Percentiles rank a stretch among this genome's conserved stretches.
These are phyloP conservation scores for Lunasporangiospora selenospora DNA, from an alignment of 192 early-diverging fungal genomes.

Conservation along the genomic window DNA sequence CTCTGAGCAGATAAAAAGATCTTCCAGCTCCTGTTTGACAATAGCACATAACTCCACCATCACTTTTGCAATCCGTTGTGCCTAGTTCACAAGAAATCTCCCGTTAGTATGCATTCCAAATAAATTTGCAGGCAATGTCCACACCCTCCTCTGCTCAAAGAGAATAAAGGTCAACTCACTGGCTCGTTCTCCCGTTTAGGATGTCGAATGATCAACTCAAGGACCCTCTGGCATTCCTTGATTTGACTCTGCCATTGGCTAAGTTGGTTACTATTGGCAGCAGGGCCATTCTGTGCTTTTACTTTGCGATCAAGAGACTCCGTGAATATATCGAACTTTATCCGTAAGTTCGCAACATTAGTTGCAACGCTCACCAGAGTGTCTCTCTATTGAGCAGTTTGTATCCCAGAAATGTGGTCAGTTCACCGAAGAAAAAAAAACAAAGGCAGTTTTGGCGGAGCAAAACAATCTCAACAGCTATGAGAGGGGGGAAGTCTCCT, in stretches of 20 bases:
- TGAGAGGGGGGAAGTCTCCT: no score
- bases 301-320: constrained; percentile 10
- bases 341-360: constrained; percentile 1
- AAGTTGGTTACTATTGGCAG: constrained; percentile 6
- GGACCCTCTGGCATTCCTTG: background rate
- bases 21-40: constrained; percentile 7
- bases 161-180: constrained; percentile 1
- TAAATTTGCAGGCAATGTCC: background rate
- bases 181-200: background rate
- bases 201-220: background rate
- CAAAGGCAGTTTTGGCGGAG: no score
- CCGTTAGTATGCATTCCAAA: background rate
- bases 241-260: constrained; percentile 19
- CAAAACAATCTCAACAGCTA: no score
- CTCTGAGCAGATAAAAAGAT: background rate
- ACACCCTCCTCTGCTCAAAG: background rate
- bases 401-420: no score
- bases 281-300: constrained; percentile 1
- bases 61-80: background rate
- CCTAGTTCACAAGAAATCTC: no score
- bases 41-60: background rate
- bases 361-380: constrained; percentile 5
- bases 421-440: no score
- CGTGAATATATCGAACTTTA: constrained; percentile 2
- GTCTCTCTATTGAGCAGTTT: constrained; percentile 27